Base-by-base conservation (phyloP, 306 rosid species). In the Begonia loranthoides region DNA sequence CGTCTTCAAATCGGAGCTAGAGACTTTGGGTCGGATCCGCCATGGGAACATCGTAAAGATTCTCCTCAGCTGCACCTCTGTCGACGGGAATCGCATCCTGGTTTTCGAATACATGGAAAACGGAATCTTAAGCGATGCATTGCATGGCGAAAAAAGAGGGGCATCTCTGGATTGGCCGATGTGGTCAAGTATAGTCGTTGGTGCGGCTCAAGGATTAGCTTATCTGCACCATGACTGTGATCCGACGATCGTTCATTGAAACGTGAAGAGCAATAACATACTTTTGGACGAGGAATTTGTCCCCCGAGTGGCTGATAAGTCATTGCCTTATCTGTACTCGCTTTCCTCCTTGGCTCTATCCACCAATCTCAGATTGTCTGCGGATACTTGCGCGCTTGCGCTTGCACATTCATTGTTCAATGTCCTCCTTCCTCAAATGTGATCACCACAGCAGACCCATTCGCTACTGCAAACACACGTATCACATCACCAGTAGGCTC, bases 201-300 rank as follows among this genome's bases (percentile, higher is more conserved):
- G 93, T 14, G 79, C 83, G 1, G 87, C 92, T 24, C 66, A 74
- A 33, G 96, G 93, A 1, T 39, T 87, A 66, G 85, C 92, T 36
- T 87, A 83, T 43, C 69, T 87, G 2, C 93, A 83, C 48, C 96
- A 86, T 44, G 94, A 86, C 56, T 83, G 88, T 55, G 78, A 55
- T 13, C 93, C 87, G 0, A 48, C 82, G 0, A 76, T 90, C 21
- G 66, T 90, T 54, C 96, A 83, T 50, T 72, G 99, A 11, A 96
- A 90, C 21, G 81, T 86, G 11, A 90, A 90, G 93, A 90, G 96
- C 22, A 90, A 83, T 40, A 90, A 90, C 66, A 83, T 90, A 36
- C 68, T 90, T 60, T 50, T 86, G 50, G 88, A 86, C 24, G 65
- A 28, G 13, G 84, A 90, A 12, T 83, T 78, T 50, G 55, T 51